phyloP scores from a whole-genome alignment of 78 protist species.

The Chrysochromulina parva region DNA sequence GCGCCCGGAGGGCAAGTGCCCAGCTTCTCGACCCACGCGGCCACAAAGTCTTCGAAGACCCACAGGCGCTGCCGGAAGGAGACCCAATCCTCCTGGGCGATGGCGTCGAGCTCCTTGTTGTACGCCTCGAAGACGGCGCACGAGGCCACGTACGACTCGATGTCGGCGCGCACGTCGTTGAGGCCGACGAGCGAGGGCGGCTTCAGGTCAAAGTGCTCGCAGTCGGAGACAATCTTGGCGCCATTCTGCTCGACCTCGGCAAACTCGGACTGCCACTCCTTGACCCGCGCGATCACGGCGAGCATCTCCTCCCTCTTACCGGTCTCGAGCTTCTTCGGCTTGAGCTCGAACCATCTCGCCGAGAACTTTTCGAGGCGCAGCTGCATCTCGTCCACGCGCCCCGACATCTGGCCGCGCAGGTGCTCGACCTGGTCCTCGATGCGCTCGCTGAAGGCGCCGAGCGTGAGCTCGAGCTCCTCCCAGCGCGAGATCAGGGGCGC shows the following conservation, averaged over 20 bases:
- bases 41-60: constrained; percentile 62
- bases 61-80: constrained; percentile 61
- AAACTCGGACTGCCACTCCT: constrained; percentile 35
- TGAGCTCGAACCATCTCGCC: constrained; percentile 50
- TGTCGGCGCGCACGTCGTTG: neutral
- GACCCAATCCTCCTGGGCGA: constrained; percentile 69
- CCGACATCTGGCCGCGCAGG: constrained; percentile 39
- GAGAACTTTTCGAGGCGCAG: constrained; percentile 20
- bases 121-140: constrained; percentile 29
- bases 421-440: constrained; percentile 43
- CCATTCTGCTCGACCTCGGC: neutral
- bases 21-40: constrained; percentile 50
- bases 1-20: neutral
- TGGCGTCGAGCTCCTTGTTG: constrained; percentile 34
- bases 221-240: neutral
- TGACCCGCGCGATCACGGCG: constrained; percentile 1
- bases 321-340: constrained; percentile 37
- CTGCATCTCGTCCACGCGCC: constrained; percentile 44
- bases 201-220: constrained; percentile 39
- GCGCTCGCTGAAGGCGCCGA: constrained; percentile 35
- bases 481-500: neutral
- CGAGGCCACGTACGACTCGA: constrained; percentile 19
- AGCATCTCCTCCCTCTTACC: neutral
- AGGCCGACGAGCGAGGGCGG: constrained; percentile 14
- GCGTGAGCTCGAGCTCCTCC: neutral